Percentiles rank a stretch among this genome's conserved stretches.
Evolutionary conservation across 768 basidiomycete genomes (phyloP).

Genomic region (Thelephora ganbajun): DNA sequence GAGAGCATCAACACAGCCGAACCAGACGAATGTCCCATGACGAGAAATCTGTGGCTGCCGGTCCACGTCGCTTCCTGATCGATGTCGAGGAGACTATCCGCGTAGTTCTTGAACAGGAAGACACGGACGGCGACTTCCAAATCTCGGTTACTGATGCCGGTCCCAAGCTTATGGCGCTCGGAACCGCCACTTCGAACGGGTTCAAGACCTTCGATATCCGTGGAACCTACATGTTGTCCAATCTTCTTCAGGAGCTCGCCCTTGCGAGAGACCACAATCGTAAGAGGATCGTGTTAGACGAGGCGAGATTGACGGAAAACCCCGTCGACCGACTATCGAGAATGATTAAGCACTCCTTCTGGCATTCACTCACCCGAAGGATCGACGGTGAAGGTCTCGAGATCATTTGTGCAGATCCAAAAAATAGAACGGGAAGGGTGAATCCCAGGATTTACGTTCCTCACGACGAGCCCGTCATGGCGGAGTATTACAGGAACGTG

Average conservation of each 20-base stretch:
- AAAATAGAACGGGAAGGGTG: constrained; percentile 84
- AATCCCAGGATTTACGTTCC: constrained; percentile 94
- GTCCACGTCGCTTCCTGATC: constrained; percentile 80
- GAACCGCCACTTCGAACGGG: constrained; percentile 94
- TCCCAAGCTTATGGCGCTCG: constrained; percentile 90
- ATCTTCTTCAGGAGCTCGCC: constrained; percentile 95
- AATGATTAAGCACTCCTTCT: constrained; percentile 97
- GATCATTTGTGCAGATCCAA: constrained; percentile 95
- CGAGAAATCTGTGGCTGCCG: constrained; percentile 62
- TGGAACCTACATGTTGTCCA: constrained; percentile 99
- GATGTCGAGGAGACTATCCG: constrained; percentile 98
- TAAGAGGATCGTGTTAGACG: constrained; percentile 96
- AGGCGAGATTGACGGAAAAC: constrained; percentile 93
- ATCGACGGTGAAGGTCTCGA: constrained; percentile 97
- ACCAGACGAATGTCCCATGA: constrained; percentile 84
- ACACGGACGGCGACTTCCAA: constrained; percentile 93
- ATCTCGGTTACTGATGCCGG: constrained; percentile 95
- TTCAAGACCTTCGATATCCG: constrained; percentile 97
- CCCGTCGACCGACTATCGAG: constrained; percentile 92
- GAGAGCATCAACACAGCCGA: constrained; percentile 62
- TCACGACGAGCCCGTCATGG: constrained; percentile 85
- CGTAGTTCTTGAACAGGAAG: constrained; percentile 92
- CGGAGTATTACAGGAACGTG: constrained; percentile 87
- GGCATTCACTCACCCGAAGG: constrained; percentile 91
- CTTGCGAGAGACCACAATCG: constrained; percentile 89